Evolutionary conservation across 2,329 filamentous ascomycete genomes (phyloP).

Genomic region (Aspergillus sp.): DNA sequence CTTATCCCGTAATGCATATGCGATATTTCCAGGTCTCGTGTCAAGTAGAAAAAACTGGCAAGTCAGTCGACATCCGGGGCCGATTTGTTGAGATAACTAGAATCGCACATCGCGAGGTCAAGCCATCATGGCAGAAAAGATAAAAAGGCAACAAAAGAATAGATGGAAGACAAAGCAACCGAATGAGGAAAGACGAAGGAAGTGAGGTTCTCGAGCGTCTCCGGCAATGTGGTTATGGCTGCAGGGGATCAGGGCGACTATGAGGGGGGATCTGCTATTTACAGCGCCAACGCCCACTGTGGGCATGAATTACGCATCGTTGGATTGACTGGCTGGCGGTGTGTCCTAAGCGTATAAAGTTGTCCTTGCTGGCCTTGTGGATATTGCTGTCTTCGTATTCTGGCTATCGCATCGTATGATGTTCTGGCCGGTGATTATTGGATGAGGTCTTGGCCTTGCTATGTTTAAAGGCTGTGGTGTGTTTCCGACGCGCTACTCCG

Average conservation of each 20-base stretch:
- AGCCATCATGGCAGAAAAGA: too few species aligned
- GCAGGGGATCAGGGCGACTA: conserved; percentile 15
- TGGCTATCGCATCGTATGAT: background rate
- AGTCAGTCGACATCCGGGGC: too few species aligned
- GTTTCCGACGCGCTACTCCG: background rate
- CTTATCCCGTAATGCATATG: too few species aligned
- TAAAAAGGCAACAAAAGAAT: background rate
- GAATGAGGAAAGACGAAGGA: background rate
- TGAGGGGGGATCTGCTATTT: conserved; percentile 16
- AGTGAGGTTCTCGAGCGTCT: conserved; percentile 14
- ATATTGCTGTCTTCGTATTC: background rate
- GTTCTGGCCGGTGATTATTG: background rate
- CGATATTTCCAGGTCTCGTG: too few species aligned
- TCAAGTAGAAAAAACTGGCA: too few species aligned
- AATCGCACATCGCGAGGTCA: too few species aligned
- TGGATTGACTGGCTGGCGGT: conserved; percentile 1
- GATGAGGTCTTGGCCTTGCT: background rate
- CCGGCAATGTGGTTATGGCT: conserved; percentile 28
- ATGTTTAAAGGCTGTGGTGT: background rate
- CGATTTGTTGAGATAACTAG: too few species aligned
- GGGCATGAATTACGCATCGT: background rate
- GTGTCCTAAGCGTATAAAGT: conserved; percentile 1
- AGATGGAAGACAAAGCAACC: conserved; percentile 1
- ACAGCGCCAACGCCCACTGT: conserved; percentile 8
- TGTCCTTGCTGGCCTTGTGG: background rate